Evolutionary conservation across 352 stramenopile genomes (phyloP), one percentile per base, ranked within the genome.

Genomic region (Phytophthora syringae): DNA sequence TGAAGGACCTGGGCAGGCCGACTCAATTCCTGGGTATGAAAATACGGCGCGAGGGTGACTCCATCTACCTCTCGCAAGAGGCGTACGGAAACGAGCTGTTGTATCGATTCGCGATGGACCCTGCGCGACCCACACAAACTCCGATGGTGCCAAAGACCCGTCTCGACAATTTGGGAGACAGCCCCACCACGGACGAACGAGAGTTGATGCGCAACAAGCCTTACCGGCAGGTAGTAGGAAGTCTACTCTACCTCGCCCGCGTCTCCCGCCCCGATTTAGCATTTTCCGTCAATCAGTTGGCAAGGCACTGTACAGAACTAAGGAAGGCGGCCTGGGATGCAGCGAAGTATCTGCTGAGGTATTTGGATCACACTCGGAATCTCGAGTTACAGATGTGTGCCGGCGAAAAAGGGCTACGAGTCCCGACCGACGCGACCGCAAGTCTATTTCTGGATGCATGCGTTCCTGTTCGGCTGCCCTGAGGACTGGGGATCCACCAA

Each of bases 381-480:
- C 10, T 24, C 13, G 34, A 48, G 32, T 32, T 62, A 4, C 20
- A 10, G n/a, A n/a, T 32, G 27, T 32, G 27, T 9, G 12, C 28
- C 47, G 15, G 21, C 20, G 25, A 21, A 30, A 0, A 44, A 10
- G 15, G 20, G 7, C 3, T 22, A 45, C 4, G 53, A 1, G n/a
- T 74, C 4, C 15, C 48, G 10, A 66, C 54, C 0, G 64, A 78
- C 20, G 54, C 1, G 65, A 72, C 32, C 34, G 59, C 3, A 78
- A 78, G 39, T 78, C 65, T 0, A 27, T 68, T 0, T 69, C 57
- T 0, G 68, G 65, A 5, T 56, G 24, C 39, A 22, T 67, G 11
- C 52, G 0, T 65, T 51, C 20, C 27, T 74, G n/a, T 70, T 69
- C 25, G 70, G 52, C 16, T 18, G 22, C 5, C 54, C 60, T 4